Evolutionary conservation across 2,329 filamentous ascomycete species (phyloP).

Genomic region (Geosmithia putterillii): DNA sequence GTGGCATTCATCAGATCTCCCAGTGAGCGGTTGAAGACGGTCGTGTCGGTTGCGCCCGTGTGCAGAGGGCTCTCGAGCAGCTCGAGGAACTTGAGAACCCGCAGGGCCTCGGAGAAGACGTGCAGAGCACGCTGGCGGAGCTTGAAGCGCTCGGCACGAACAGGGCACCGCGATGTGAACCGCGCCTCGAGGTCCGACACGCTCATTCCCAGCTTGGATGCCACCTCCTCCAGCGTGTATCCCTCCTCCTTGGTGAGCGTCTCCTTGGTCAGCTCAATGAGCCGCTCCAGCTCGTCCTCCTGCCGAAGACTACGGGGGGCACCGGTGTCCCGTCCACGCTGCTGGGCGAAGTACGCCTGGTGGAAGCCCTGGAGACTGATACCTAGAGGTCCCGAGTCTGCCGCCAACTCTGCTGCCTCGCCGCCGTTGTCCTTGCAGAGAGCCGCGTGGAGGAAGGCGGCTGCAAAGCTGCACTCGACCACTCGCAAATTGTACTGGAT

Average conservation of each 20-base stretch:
- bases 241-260: slow-evolving; percentile 69
- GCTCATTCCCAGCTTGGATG: slow-evolving; percentile 54
- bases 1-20: slow-evolving; percentile 82
- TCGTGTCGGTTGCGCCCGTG: slow-evolving; percentile 35
- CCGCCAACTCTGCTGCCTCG: slow-evolving; percentile 35
- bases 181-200: slow-evolving; percentile 60
- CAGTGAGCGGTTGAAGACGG: slow-evolving; percentile 51
- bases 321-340: slow-evolving; percentile 21
- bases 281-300: slow-evolving; percentile 57
- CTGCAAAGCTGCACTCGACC: slow-evolving; percentile 86
- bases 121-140: slow-evolving; percentile 80
- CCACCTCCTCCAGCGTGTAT: slow-evolving; percentile 81
- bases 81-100: slow-evolving; percentile 72
- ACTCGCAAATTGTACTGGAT: slow-evolving; percentile 95
- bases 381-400: slow-evolving; percentile 72
- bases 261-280: slow-evolving; percentile 57
- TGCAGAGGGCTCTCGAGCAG: slow-evolving; percentile 49
- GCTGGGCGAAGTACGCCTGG: slow-evolving; percentile 58
- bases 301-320: slow-evolving; percentile 30
- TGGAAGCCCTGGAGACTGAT: slow-evolving; percentile 81
- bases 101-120: slow-evolving; percentile 79
- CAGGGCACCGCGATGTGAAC: slow-evolving; percentile 81
- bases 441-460: slow-evolving; percentile 50
- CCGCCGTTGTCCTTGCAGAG: slow-evolving; percentile 32
- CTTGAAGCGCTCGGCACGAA: slow-evolving; percentile 78